Evolutionary conservation across 2,329 filamentous ascomycete species (phyloP).

Genomic region (Penicillium paneum): DNA sequence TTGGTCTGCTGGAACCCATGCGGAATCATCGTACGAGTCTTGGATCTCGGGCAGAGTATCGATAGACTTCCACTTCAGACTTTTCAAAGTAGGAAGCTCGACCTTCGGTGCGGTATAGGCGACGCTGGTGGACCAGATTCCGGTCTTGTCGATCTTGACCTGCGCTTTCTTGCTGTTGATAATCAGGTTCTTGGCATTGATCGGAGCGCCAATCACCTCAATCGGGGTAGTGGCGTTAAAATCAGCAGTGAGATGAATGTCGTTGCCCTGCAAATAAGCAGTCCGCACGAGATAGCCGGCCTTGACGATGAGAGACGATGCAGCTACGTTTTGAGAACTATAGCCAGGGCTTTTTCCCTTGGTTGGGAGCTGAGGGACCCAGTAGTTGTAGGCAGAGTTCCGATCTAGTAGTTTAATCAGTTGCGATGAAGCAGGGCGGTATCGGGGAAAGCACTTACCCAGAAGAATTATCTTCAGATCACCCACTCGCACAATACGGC

Average conservation of each 20-base stretch:
- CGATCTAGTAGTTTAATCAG: conserved; percentile 46
- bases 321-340: conserved; percentile 28
- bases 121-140: conserved; percentile 52
- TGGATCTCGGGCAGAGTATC: conserved; percentile 69
- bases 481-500: conserved; percentile 39
- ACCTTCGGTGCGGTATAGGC: conserved; percentile 52
- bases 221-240: conserved; percentile 66
- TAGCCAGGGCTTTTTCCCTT: conserved; percentile 29
- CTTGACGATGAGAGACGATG: conserved; percentile 41
- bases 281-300: conserved; percentile 44
- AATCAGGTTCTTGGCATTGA: conserved; percentile 53
- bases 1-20: conserved; percentile 62
- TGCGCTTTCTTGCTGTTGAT: conserved; percentile 57
- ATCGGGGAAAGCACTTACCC: conserved; percentile 35
- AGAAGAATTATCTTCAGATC: conserved; percentile 55
- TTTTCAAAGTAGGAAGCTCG: conserved; percentile 55
- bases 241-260: conserved; percentile 65
- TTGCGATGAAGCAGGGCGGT: neutral
- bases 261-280: conserved; percentile 54
- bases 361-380: conserved; percentile 40
- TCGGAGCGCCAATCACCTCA: conserved; percentile 64
- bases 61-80: conserved; percentile 64
- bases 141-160: conserved; percentile 43
- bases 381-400: conserved; percentile 46
- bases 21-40: conserved; percentile 63